Percentiles rank a stretch among this genome's conserved stretches.
phyloP scores from a whole-genome alignment of 2,329 filamentous ascomycete genomes.

The Penicillium thymicola region DNA sequence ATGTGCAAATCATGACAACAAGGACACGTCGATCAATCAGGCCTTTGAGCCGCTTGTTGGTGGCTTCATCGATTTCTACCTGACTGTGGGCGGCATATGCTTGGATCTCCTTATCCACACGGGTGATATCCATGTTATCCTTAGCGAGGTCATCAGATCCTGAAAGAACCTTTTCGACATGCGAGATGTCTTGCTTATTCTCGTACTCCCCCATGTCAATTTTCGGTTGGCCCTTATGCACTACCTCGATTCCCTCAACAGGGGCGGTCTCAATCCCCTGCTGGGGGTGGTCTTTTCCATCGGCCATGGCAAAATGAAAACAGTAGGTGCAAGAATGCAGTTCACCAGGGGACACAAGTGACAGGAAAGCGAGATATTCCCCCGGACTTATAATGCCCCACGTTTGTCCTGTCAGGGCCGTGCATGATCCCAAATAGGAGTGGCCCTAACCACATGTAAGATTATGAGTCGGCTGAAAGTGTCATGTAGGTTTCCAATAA shows the following conservation, averaged over 20 bases:
- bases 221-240: not conserved
- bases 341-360: not conserved
- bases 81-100: slow-evolving; percentile 60
- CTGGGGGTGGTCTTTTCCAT: slow-evolving; percentile 4
- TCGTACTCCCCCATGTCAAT: slow-evolving; percentile 16
- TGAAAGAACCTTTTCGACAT: slow-evolving; percentile 52
- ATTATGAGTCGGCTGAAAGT: not conserved
- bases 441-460: not conserved
- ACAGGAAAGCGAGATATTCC: not conserved
- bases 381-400: slow-evolving; percentile 2
- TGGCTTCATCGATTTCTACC: slow-evolving; percentile 58
- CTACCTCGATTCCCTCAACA: not conserved
- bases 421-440: not conserved
- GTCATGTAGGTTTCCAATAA: not conserved
- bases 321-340: too few relatives aligned
- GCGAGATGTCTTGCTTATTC: slow-evolving; percentile 35
- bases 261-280: slow-evolving; percentile 13
- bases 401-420: not conserved
- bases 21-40: slow-evolving; percentile 68
- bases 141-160: slow-evolving; percentile 46
- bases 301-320: slow-evolving; percentile 2
- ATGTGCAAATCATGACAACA: slow-evolving; percentile 68
- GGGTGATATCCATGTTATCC: slow-evolving; percentile 55
- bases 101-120: slow-evolving; percentile 67
- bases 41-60: slow-evolving; percentile 59